These are phyloP conservation scores for Paramecium sonneborni DNA, from an alignment of 73 alveolate species.

Conservation along the genomic window DNA sequence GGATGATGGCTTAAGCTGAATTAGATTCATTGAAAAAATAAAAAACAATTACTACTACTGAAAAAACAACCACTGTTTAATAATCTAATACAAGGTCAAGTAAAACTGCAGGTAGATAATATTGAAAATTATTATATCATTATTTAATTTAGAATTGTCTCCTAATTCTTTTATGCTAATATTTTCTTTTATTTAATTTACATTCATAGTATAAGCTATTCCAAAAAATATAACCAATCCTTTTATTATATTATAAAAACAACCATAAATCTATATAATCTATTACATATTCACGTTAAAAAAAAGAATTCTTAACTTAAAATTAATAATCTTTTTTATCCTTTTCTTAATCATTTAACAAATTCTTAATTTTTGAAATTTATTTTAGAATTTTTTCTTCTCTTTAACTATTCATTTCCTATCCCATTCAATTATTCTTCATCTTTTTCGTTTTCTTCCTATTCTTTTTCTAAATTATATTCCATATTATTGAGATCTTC, in stretches of 20 bases:
- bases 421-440: background rate
- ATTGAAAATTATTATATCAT: background rate
- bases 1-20: constrained; percentile 49
- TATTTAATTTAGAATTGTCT: background rate
- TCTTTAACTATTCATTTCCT: background rate
- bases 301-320: background rate
- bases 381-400: too few relatives aligned
- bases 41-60: constrained; percentile 13
- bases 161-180: constrained; percentile 21
- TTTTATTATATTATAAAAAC: background rate
- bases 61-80: background rate
- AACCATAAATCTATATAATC: background rate
- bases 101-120: background rate
- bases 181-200: background rate
- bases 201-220: background rate
- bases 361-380: too few relatives aligned
- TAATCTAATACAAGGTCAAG: background rate
- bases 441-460: background rate
- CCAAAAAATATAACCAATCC: background rate
- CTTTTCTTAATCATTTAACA: too few relatives aligned
- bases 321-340: too few relatives aligned
- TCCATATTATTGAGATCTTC: background rate
- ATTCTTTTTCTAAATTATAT: background rate
- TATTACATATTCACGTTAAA: background rate
- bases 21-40: constrained; percentile 15